Evolutionary conservation across 169 alveolate species (phyloP).

Genomic region (Cryptosporidium ubiquitum): DNA sequence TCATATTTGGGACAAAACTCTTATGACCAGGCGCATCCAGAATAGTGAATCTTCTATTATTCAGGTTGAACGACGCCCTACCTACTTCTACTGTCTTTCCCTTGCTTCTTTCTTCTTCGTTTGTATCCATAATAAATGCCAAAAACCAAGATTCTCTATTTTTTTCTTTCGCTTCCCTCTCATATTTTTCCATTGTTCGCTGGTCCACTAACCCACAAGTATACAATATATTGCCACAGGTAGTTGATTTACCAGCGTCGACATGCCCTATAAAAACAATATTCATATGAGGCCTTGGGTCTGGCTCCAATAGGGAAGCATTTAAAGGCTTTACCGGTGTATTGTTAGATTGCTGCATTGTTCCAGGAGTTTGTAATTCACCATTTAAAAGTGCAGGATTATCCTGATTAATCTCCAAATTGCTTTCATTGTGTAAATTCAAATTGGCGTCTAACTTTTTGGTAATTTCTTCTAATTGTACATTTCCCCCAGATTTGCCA

Average conservation of each 20-base stretch:
- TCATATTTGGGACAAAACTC: slow-evolving; percentile 99
- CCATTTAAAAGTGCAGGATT: background rate
- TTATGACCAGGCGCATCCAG: slow-evolving; percentile 99
- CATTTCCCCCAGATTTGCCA: background rate
- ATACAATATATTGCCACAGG: slow-evolving; percentile 94
- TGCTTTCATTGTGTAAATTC: background rate
- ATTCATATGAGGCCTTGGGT: slow-evolving; percentile 91
- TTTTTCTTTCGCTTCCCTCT: slow-evolving; percentile 97
- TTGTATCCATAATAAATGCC: slow-evolving; percentile 99
- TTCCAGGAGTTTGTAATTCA: background rate
- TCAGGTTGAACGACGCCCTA: slow-evolving; percentile 94
- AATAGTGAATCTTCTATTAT: slow-evolving; percentile 94
- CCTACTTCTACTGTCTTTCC: slow-evolving; percentile 99
- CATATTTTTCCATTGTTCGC: slow-evolving; percentile 95
- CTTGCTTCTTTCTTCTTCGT: slow-evolving; percentile 97
- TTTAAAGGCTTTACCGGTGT: background rate
- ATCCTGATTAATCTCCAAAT: background rate
- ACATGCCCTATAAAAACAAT: slow-evolving; percentile 99
- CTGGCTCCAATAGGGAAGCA: slow-evolving; percentile 79
- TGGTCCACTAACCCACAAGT: slow-evolving; percentile 94
- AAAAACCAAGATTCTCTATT: slow-evolving; percentile 99
- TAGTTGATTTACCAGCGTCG: slow-evolving; percentile 99
- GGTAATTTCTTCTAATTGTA: background rate
- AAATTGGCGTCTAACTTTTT: background rate
- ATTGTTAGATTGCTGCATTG: background rate